phyloP scores from a whole-genome alignment of 345 rosid species.

The Odontarrhena argentea region DNA sequence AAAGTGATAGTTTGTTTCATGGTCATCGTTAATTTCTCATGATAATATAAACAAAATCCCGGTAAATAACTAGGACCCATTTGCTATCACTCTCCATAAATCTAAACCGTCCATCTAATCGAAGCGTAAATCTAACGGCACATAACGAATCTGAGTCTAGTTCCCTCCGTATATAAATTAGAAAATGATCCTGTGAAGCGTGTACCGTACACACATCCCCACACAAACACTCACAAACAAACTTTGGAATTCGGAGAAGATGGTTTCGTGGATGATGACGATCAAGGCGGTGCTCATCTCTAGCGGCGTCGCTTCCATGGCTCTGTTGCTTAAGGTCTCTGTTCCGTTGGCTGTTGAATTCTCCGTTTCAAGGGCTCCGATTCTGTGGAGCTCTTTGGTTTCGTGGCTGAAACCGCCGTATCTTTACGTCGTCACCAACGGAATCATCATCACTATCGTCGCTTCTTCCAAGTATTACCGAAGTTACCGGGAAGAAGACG shows the following conservation, averaged over 20 bases:
- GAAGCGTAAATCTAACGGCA: slow-evolving; percentile 25
- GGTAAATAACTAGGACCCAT: slow-evolving; percentile 24
- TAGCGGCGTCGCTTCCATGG: slow-evolving; percentile 34
- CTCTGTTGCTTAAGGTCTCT: slow-evolving; percentile 27
- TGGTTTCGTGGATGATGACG: slow-evolving; percentile 40
- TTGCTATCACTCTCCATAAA: slow-evolving; percentile 11
- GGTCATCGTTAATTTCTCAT: slow-evolving; percentile 19
- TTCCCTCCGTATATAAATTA: slow-evolving; percentile 34
- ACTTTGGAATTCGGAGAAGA: neutral
- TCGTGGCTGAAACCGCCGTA: slow-evolving; percentile 42
- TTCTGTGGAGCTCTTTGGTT: slow-evolving; percentile 28
- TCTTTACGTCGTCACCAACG: slow-evolving; percentile 34
- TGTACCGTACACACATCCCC: slow-evolving; percentile 35
- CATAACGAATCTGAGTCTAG: neutral
- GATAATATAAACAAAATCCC: slow-evolving; percentile 26
- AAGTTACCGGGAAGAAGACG: slow-evolving; percentile 18
- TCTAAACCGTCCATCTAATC: slow-evolving; percentile 23
- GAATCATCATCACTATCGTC: slow-evolving; percentile 41
- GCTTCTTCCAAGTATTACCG: slow-evolving; percentile 39
- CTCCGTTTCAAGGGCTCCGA: slow-evolving; percentile 37
- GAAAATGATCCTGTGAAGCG: neutral
- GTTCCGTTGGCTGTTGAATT: slow-evolving; percentile 37
- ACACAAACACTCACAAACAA: slow-evolving; percentile 30
- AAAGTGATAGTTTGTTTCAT: slow-evolving; percentile 2
- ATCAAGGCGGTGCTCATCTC: slow-evolving; percentile 40